These are phyloP conservation scores for Neurospora intermedia DNA, from an alignment of 495 filamentous ascomycete species.

Conservation along the genomic window DNA sequence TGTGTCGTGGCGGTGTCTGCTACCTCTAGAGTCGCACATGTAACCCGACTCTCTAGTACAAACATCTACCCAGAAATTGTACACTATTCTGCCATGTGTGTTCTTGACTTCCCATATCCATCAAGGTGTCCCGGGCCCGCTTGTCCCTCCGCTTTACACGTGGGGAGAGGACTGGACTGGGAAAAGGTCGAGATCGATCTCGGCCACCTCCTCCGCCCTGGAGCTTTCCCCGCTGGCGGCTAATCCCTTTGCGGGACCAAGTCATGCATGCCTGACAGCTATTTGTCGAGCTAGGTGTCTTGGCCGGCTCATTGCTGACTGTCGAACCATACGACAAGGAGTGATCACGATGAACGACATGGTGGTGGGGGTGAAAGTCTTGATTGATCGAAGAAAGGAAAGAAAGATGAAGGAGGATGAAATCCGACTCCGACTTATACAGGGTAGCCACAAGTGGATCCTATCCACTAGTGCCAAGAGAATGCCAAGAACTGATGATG, in stretches of 20 bases:
- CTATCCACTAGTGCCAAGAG: no score
- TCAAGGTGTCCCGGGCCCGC: neutral
- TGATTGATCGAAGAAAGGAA: no score
- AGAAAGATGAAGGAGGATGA: no score
- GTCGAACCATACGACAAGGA: no score
- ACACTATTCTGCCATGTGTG: neutral
- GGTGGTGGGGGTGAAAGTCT: no score
- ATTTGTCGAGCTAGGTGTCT: neutral
- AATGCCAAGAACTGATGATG: no score
- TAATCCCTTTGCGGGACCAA: neutral
- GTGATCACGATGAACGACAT: no score
- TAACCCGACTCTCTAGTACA: neutral
- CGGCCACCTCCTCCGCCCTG: neutral
- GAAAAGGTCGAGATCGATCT: neutral
- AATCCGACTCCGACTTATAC: no score
- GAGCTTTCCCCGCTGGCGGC: neutral
- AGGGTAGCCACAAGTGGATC: no score
- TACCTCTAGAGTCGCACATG: neutral
- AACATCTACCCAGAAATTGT: neutral
- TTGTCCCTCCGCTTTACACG: neutral
- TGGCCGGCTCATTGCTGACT: neutral
- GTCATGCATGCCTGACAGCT: neutral
- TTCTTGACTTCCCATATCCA: neutral
- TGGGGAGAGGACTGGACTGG: neutral
- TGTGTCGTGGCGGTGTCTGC: neutral